Conservation (phyloP, 306 rosid species). For the Medicago ruthenica region DNA sequence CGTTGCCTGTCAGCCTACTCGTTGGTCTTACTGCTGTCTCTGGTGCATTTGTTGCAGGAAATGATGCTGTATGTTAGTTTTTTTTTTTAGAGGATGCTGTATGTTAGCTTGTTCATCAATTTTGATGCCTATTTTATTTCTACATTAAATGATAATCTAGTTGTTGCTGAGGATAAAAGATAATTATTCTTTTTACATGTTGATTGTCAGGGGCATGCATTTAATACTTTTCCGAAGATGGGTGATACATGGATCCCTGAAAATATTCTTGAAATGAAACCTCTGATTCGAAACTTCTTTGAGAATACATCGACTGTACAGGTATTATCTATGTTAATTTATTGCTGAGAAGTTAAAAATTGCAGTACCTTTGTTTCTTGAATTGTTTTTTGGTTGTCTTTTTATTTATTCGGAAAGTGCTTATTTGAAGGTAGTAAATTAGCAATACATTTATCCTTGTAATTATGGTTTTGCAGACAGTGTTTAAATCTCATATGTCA, state of each 20-base stretch:
- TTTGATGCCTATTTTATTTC: conserved; percentile 27
- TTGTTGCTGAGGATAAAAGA: conserved; percentile 11
- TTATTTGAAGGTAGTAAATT: not conserved
- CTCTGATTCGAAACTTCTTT: conserved; percentile 82
- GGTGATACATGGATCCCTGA: conserved; percentile 85
- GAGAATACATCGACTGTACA: conserved; percentile 86
- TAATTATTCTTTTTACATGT: conserved; percentile 36
- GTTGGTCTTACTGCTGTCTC: conserved; percentile 87
- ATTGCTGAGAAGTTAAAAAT: not conserved
- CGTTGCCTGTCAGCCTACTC: conserved; percentile 75
- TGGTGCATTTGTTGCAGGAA: conserved; percentile 96
- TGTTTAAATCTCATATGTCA: conserved; percentile 8
- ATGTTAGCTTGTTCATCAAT: conserved; percentile 42
- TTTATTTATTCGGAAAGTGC: not conserved
- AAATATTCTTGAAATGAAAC: conserved; percentile 75
- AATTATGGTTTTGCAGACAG: not conserved
- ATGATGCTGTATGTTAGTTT: conserved; percentile 84
- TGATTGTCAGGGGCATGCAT: conserved; percentile 76
- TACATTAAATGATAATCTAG: conserved; percentile 23
- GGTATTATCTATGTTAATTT: conserved; percentile 49
- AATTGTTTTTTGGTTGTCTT: not conserved
- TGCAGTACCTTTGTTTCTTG: conserved; percentile 15
- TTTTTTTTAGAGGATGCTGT: too few species aligned
- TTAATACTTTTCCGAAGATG: conserved; percentile 91
- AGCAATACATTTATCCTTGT: not conserved